Base-by-base conservation (phyloP, 495 filamentous ascomycete species). In the Thermothielavioides terrestris region DNA sequence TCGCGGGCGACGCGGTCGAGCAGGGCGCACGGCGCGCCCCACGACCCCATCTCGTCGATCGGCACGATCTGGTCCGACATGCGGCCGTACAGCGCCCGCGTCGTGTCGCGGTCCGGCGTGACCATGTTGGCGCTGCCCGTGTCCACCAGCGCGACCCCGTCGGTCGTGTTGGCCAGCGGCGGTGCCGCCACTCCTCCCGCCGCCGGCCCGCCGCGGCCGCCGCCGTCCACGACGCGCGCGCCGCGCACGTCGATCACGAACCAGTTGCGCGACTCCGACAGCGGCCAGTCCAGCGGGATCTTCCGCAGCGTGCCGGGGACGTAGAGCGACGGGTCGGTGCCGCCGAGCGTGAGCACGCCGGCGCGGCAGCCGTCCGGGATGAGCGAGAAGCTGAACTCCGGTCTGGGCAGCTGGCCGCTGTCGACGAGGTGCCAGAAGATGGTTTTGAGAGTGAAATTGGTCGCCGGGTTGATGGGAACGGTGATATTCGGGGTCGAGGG, bases 291-390 rank as follows among this genome's bases (percentile, higher is more conserved):
- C 22, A 63, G 32, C 4, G 31, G 22, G 36, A 66, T 47, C 15
- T 39, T 62, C 21, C 15, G 45, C 17, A 63, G 32, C 0, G 46
- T 28, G 49, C 52, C 52, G 17, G 38, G 31, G 37, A 54, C 15
- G 54, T 60, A 66, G 32, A 59, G 62, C 14, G 42, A 41, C 21
- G 15, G 32, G 37, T 69, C 64, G 20, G 39, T 52, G 14, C 63
- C 64, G 26, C 66, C 66, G n/a, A 69, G 47, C 10, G 66, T 67
- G 41, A 66, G 74, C 52, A 63, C 52, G 20, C 55, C 57, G 27
- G 55, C 60, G 23, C 31, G 46, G 23, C 43, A 39, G 46, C 31
- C 39, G 35, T 53, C 55, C 21, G 54, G 35, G 28, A 45, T n/a
- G 37, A 55, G 55, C 15, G 44, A 58, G 36, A 63, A 52, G 47